A percentile compares a stretch with the other conserved stretches of the same genome.
Evolutionary conservation across 2,329 filamentous ascomycete genomes (phyloP).

Genomic region (Fusarium nanum): DNA sequence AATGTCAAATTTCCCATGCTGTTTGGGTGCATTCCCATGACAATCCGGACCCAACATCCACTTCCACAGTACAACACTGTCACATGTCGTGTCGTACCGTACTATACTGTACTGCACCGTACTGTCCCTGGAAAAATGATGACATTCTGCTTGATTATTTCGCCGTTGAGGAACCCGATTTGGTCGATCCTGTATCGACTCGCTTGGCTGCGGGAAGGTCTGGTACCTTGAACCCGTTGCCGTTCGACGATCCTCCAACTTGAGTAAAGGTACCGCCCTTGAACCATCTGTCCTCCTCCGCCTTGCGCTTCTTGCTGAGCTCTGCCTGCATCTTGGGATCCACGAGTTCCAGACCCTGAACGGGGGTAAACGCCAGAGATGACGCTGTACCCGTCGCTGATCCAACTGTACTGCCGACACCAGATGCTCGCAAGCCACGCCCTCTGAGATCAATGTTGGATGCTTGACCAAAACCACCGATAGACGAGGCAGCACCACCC

Average conservation of each 20-base stretch:
- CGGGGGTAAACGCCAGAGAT: conserved; percentile 91
- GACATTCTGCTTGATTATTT: conserved; percentile 34
- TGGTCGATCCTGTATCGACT: conserved; percentile 56
- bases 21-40: conserved; percentile 31
- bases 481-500: conserved; percentile 79
- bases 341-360: conserved; percentile 93
- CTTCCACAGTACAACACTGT: not conserved
- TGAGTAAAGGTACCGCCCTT: conserved; percentile 98
- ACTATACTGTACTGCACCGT: not conserved
- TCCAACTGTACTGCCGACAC: conserved; percentile 78
- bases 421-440: conserved; percentile 82
- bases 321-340: conserved; percentile 92
- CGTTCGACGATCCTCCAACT: conserved; percentile 66
- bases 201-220: conserved; percentile 79
- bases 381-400: conserved; percentile 78
- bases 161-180: conserved; percentile 50
- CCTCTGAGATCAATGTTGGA: conserved; percentile 78
- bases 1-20: conserved; percentile 32
- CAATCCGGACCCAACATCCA: not conserved
- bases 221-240: conserved; percentile 85
- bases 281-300: conserved; percentile 96
- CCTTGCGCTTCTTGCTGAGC: conserved; percentile 88
- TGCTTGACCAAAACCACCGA: conserved; percentile 79
- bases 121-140: not conserved
- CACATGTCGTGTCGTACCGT: not conserved